Evolutionary conservation across 495 filamentous ascomycete genomes (phyloP).

Genomic region (Penicillium goetzii): DNA sequence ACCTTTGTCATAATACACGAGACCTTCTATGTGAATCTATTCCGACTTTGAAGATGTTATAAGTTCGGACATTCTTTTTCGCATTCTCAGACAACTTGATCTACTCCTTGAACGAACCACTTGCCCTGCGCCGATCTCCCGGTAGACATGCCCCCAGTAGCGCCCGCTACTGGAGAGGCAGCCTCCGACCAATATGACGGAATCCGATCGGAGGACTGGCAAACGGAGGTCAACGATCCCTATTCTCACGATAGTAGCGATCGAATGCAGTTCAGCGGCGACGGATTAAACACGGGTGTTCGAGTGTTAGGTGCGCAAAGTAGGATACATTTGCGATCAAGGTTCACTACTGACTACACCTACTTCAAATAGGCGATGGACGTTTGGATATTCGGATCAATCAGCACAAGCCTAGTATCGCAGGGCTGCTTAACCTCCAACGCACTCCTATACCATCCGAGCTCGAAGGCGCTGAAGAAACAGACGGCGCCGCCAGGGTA

Average conservation of each 20-base stretch:
- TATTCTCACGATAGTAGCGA: slow-evolving; percentile 4
- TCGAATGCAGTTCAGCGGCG: slow-evolving; percentile 19
- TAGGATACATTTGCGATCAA: background rate
- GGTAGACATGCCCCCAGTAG: slow-evolving; percentile 22
- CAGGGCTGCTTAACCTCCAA: slow-evolving; percentile 26
- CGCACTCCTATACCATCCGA: slow-evolving; percentile 20
- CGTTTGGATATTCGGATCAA: slow-evolving; percentile 34
- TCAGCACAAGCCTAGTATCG: slow-evolving; percentile 30
- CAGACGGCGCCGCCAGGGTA: slow-evolving; percentile 3
- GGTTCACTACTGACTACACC: background rate
- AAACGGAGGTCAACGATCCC: slow-evolving; percentile 7
- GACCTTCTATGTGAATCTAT: background rate
- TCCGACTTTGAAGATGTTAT: background rate
- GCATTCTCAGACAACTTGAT: background rate
- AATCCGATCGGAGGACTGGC: slow-evolving; percentile 26
- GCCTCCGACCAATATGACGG: slow-evolving; percentile 7
- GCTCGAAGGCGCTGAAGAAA: slow-evolving; percentile 9
- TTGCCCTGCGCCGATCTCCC: slow-evolving; percentile 24
- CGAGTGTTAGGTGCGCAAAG: slow-evolving; percentile 24
- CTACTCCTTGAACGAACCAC: background rate
- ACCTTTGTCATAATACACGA: background rate
- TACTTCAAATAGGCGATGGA: slow-evolving; percentile 26
- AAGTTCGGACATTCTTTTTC: background rate
- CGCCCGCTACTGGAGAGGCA: slow-evolving; percentile 7
- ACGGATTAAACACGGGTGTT: slow-evolving; percentile 34